Conservation (phyloP, 257 asterid genomes). For the Solanum arcanum region DNA sequence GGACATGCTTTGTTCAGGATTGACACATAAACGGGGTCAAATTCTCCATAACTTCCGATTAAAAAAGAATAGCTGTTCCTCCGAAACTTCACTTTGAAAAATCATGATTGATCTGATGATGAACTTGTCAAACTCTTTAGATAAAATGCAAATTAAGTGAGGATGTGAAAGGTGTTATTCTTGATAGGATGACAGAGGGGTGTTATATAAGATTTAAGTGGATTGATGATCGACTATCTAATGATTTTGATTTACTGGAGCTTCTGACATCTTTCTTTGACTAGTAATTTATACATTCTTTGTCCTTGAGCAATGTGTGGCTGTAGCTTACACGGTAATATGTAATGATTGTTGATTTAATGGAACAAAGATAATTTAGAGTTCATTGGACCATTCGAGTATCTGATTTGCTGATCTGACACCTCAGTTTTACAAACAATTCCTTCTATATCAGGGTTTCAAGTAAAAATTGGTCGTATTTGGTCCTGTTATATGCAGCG, state of each 20-base stretch:
- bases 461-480: background rate
- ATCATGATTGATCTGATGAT: background rate
- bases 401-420: background rate
- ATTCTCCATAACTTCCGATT: background rate
- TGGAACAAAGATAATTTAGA: background rate
- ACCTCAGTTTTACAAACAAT: background rate
- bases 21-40: background rate
- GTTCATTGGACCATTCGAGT: background rate
- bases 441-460: background rate
- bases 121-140: background rate
- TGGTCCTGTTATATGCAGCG: background rate
- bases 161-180: background rate
- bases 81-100: background rate
- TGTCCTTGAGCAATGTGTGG: background rate
- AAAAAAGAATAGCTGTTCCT: background rate
- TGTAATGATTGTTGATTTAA: background rate
- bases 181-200: background rate
- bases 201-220: background rate
- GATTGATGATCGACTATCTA: background rate
- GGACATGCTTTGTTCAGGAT: background rate
- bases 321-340: background rate
- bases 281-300: background rate
- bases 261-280: background rate
- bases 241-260: background rate
- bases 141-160: background rate